Evolutionary conservation across 2,329 filamentous ascomycete genomes (phyloP).

Genomic region (Trichoderma afroharzianum): DNA sequence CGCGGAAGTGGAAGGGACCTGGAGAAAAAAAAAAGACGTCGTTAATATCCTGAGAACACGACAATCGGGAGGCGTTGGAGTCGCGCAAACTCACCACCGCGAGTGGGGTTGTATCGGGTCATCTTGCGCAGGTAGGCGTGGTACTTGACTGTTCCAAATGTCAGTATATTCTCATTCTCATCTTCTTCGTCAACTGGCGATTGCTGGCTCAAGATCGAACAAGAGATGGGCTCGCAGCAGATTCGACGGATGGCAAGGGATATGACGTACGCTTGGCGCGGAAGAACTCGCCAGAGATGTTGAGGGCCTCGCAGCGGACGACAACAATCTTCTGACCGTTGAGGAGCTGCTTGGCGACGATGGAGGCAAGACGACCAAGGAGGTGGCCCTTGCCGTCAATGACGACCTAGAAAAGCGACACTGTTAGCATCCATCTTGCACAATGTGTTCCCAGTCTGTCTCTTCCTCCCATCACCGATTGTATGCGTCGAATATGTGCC

Average conservation of each 20-base stretch:
- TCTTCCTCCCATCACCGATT: background rate
- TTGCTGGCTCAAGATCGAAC: constrained; percentile 9
- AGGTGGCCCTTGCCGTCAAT: constrained; percentile 99
- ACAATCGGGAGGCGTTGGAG: background rate
- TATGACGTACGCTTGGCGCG: constrained; percentile 93
- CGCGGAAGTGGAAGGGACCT: constrained; percentile 99
- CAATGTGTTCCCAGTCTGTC: background rate
- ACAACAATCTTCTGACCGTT: constrained; percentile 99
- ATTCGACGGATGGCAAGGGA: background rate
- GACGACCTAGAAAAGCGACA: constrained; percentile 65
- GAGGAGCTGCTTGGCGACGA: constrained; percentile 98
- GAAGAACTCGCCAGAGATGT: constrained; percentile 99
- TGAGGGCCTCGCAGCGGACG: constrained; percentile 97
- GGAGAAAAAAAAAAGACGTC: constrained; percentile 18
- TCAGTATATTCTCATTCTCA: constrained; percentile 39
- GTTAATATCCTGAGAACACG: constrained; percentile 20
- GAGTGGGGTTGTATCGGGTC: constrained; percentile 99
- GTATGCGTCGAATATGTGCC: background rate
- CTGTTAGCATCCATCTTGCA: constrained; percentile 21
- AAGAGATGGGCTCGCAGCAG: background rate
- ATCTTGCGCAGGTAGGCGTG: constrained; percentile 99
- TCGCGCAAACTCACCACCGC: constrained; percentile 69
- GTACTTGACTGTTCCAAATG: constrained; percentile 87
- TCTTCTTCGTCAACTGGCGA: background rate
- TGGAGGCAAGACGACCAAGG: constrained; percentile 96